Percentiles rank a stretch among this genome's conserved stretches.
Evolutionary conservation across 1,139 yeast genomes (phyloP).

Genomic region (Entelexis sorbosivorans): DNA sequence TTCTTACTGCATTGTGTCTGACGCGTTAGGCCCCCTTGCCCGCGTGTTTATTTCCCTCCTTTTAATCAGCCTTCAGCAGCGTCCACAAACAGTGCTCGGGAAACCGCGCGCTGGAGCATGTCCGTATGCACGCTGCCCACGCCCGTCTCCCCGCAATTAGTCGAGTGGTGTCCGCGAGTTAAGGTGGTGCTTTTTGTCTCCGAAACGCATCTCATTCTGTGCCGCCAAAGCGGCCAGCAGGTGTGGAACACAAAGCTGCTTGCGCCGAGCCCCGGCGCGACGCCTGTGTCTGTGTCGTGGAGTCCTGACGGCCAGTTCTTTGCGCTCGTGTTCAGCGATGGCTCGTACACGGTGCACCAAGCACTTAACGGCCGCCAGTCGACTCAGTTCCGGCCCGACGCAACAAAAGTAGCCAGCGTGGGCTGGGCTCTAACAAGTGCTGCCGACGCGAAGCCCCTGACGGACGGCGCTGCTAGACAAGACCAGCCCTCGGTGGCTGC

Average conservation of each 20-base stretch:
- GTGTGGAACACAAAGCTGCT: conserved; percentile 22
- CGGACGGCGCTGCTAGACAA: not conserved
- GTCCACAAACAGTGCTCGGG: not conserved
- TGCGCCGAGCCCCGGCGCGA: conserved; percentile 3
- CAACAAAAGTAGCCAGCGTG: not conserved
- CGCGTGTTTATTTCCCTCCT: not conserved
- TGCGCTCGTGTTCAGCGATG: conserved; percentile 20
- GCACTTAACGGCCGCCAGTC: conserved; percentile 17
- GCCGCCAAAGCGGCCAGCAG: conserved; percentile 22
- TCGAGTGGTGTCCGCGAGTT: conserved; percentile 12
- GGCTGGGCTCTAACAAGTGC: conserved; percentile 5
- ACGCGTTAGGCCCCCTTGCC: no score
- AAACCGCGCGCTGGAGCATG: conserved; percentile 3
- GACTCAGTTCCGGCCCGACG: not conserved
- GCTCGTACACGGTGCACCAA: conserved; percentile 11
- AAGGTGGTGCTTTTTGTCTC: conserved; percentile 14
- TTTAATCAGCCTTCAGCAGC: not conserved
- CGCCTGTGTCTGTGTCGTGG: conserved; percentile 13
- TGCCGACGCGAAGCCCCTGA: not conserved
- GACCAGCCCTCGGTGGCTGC: conserved; percentile 11
- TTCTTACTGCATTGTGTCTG: no score
- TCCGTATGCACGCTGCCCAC: conserved; percentile 15
- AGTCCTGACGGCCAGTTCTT: conserved; percentile 19
- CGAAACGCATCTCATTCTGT: conserved; percentile 12
- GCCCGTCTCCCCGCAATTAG: conserved; percentile 8